These are phyloP conservation scores for Amylostereum areolatum DNA, from an alignment of 1,284 basidiomycete genomes.

Conservation along the genomic window DNA sequence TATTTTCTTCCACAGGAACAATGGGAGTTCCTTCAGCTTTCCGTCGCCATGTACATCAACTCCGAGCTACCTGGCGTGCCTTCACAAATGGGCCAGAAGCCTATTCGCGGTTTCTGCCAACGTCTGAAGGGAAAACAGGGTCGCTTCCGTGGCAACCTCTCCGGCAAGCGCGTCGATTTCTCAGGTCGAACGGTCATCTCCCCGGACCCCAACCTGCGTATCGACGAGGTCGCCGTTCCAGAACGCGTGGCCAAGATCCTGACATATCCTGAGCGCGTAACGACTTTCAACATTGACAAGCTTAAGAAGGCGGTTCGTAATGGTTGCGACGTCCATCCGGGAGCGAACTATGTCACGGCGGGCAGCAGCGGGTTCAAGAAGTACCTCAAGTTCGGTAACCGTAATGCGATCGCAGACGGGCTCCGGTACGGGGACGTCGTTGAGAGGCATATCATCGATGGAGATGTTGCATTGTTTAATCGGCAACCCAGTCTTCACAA, in stretches of 20 bases:
- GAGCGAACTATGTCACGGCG: conserved; percentile 89
- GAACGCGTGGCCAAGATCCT: conserved; percentile 94
- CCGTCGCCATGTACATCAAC: conserved; percentile 98
- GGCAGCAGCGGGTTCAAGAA: conserved; percentile 81
- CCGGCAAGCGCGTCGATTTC: conserved; percentile 99
- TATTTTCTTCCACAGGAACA: conserved; percentile 62
- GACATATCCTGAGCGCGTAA: conserved; percentile 96
- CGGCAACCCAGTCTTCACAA: conserved; percentile 98
- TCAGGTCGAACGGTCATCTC: conserved; percentile 98
- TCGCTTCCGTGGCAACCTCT: conserved; percentile 97
- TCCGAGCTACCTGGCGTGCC: conserved; percentile 94
- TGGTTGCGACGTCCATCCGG: conserved; percentile 90
- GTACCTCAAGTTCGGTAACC: conserved; percentile 78
- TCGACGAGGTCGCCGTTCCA: conserved; percentile 97
- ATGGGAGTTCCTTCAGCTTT: conserved; percentile 97
- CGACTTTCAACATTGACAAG: conserved; percentile 82
- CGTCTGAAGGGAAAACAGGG: conserved; percentile 99
- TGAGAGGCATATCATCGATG: conserved; percentile 92
- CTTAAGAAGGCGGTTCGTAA: conserved; percentile 82
- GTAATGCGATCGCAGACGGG: conserved; percentile 70
- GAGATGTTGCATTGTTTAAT: conserved; percentile 98
- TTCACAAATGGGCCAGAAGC: conserved; percentile 80
- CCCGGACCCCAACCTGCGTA: conserved; percentile 95
- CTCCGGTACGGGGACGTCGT: conserved; percentile 84
- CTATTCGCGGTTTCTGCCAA: conserved; percentile 96